Evolutionary conservation across 23 red algal genomes (phyloP).

Genomic region (Chondrus crispus): DNA sequence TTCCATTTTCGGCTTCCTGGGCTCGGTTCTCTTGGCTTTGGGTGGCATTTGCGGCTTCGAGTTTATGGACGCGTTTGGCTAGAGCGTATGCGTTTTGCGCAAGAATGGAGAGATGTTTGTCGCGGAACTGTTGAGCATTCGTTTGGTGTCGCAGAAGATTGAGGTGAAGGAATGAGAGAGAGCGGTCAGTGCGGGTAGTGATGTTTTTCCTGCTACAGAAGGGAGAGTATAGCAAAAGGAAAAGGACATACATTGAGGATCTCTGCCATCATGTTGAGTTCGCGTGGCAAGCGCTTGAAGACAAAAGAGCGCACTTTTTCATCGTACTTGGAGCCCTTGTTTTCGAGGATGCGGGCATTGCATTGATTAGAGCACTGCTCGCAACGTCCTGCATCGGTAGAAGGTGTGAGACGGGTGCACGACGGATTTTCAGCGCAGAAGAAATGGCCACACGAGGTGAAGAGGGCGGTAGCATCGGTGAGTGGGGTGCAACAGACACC

Average conservation of each 20-base stretch:
- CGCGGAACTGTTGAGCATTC: not conserved
- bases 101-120: not conserved
- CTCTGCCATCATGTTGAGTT: not conserved
- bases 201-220: no score
- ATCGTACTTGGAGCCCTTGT: not conserved
- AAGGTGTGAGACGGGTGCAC: not conserved
- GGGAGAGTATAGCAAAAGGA: not conserved
- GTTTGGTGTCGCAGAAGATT: not conserved
- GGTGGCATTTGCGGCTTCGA: not conserved
- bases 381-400: not conserved
- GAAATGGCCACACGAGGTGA: conserved; percentile 9
- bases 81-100: not conserved
- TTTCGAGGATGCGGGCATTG: not conserved
- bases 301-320: not conserved
- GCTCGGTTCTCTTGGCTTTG: not conserved
- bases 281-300: not conserved
- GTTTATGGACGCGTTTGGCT: not conserved
- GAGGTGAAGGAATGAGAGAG: not conserved
- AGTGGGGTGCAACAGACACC: not conserved
- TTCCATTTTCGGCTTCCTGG: not conserved
- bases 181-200: not conserved
- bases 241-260: not conserved
- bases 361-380: not conserved
- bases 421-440: conserved; percentile 9
- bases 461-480: not conserved